phyloP scores from a whole-genome alignment of 2,329 filamentous ascomycete species.

The Arthrocladium fulminans region DNA sequence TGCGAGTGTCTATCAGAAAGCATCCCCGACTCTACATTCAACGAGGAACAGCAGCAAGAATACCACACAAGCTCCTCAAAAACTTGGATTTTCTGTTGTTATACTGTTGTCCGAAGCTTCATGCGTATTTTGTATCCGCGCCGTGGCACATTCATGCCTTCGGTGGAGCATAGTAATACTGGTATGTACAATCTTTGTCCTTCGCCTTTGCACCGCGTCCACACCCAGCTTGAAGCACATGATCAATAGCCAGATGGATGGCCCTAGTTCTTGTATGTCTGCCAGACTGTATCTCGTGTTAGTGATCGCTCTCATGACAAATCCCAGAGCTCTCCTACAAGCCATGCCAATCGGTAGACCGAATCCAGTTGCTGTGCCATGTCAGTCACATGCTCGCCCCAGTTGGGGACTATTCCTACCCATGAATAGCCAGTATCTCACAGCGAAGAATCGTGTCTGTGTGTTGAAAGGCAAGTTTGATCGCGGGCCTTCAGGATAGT shows the following conservation, averaged over 20 bases:
- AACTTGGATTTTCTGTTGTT: too few species aligned
- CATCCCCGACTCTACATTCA: too few species aligned
- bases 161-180: background rate
- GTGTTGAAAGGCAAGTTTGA: conserved; percentile 97
- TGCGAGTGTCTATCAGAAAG: too few species aligned
- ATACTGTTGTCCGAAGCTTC: too few species aligned
- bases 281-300: conserved; percentile 48
- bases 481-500: conserved; percentile 94
- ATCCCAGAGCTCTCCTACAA: conserved; percentile 40
- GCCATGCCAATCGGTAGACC: conserved; percentile 53
- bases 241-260: background rate
- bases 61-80: too few species aligned
- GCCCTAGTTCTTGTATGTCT: conserved; percentile 53
- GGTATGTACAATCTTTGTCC: background rate
- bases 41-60: too few species aligned
- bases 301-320: conserved; percentile 11
- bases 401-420: conserved; percentile 38
- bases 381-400: conserved; percentile 10
- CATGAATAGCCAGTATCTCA: conserved; percentile 78
- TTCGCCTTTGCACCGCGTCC: background rate
- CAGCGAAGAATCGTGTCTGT: conserved; percentile 71
- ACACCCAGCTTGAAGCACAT: background rate
- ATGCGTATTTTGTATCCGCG: too few species aligned
- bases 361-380: conserved; percentile 47
- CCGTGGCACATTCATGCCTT: background rate